Base-by-base conservation (phyloP, 495 filamentous ascomycete species). In the Tricharina praecox region DNA sequence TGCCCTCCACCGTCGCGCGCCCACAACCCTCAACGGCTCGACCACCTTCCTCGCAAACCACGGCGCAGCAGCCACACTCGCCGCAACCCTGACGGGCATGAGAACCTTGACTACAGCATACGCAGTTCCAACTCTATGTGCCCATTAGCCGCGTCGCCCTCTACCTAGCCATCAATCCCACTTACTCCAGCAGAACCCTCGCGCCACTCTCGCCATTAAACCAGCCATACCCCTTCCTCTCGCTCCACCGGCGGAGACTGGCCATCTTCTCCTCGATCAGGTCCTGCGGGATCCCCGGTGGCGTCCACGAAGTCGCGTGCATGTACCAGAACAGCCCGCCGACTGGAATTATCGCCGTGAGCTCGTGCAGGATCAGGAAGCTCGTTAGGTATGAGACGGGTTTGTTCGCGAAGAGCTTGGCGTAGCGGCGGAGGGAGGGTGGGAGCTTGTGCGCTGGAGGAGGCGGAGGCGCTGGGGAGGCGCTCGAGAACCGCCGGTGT, bases 291-390 rank as follows among this genome's bases (percentile, higher is more conserved):
- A 59, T 21, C 23, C 56, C 56, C 4, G 54, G 56, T 15, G 56
- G 56, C 4, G 48, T 51, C 56, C 56, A 59, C 24, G 37, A 32
- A 19, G 56, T 72, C 53, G 81, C 81, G 61, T 95, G 82, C 60
- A 97, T 93, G 1, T 73, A 50, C 4, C 70, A 80, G 9, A 79
- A 75, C 0, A 97, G 70, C 0, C 76, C 81, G 23, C 87, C 61
- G 0, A 96, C 63, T 0, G 90, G 87, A 3, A 85, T 51, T 11
- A 95, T 63, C 15, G 90, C 90, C 0, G 90, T 95, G 25, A 92
- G 49, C 61, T 97, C 90, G 68, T 97, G 90, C 0, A 97, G 72
- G 33, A 94, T 66, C 8, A 97, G 65, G 62, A 97, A 97, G 2
- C 90, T 75, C 4, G 77, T 76, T 32, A 94, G 68, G 65, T 94